A percentile compares a stretch with the other conserved stretches of the same genome.
Conservation (phyloP, 345 rosid genomes). For the Carallia pectinifolia region DNA sequence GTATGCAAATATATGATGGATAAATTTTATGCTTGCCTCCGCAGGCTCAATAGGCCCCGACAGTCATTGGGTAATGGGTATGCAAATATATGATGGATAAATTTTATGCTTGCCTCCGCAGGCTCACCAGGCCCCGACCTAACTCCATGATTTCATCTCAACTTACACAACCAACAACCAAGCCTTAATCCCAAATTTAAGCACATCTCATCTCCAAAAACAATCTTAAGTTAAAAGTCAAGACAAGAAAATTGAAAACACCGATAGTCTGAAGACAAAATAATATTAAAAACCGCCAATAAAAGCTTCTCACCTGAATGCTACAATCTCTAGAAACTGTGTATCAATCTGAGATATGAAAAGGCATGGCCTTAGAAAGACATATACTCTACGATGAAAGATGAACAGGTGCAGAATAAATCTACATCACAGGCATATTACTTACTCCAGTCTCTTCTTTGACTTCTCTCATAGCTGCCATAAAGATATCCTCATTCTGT, state of each 20-base stretch:
- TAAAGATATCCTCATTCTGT: slow-evolving; percentile 71
- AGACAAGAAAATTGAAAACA: background rate
- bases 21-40: too few relatives aligned
- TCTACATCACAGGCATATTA: slow-evolving; percentile 1
- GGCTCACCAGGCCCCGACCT: too few relatives aligned
- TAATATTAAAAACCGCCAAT: background rate
- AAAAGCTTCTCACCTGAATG: slow-evolving; percentile 52
- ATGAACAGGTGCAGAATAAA: background rate
- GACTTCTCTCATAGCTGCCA: slow-evolving; percentile 69
- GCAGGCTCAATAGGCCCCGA: too few relatives aligned
- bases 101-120: too few relatives aligned
- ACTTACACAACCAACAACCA: background rate
- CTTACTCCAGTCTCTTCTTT: slow-evolving; percentile 89
- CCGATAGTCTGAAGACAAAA: background rate
- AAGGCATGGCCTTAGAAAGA: slow-evolving; percentile 6
- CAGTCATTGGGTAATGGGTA: too few relatives aligned
- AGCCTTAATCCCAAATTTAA: background rate
- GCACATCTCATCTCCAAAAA: background rate
- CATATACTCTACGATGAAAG: background rate
- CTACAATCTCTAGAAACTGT: slow-evolving; percentile 59
- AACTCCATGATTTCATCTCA: background rate
- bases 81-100: too few relatives aligned
- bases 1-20: too few relatives aligned
- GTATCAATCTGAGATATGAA: slow-evolving; percentile 58
- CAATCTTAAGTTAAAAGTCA: background rate